These are phyloP conservation scores for Aspergillus sojae DNA, from an alignment of 2,329 filamentous ascomycete genomes.

Conservation along the genomic window DNA sequence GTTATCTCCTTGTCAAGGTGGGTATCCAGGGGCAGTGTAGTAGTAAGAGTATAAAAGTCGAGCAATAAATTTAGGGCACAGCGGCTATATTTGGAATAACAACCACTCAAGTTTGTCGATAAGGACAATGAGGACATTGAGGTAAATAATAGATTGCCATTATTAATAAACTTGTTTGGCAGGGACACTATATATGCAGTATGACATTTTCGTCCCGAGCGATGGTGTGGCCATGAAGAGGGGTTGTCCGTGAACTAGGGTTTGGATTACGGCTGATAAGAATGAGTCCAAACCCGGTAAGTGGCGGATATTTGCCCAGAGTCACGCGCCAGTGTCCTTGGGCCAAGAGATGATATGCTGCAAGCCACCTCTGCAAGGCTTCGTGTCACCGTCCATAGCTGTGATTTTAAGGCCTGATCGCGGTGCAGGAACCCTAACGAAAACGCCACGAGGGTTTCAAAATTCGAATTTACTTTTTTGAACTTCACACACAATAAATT, in stretches of 20 bases:
- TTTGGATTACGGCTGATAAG: background rate
- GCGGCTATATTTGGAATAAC: too few species aligned
- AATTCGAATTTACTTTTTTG: background rate
- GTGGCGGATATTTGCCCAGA: background rate
- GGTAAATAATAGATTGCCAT: background rate
- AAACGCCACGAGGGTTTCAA: background rate
- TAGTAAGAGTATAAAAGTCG: too few species aligned
- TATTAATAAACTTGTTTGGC: background rate
- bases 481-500: background rate
- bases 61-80: too few species aligned
- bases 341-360: background rate
- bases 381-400: slow-evolving; percentile 1
- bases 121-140: background rate
- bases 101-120: background rate
- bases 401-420: background rate
- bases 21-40: too few species aligned
- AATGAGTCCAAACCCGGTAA: background rate
- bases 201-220: background rate
- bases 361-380: slow-evolving; percentile 5
- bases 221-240: background rate
- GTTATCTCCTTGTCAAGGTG: too few species aligned
- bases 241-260: background rate
- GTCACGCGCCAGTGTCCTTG: background rate
- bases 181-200: background rate
- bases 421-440: background rate